These are phyloP conservation scores for Obba rivulosa DNA, from an alignment of 768 basidiomycete species.

Conservation along the genomic window DNA sequence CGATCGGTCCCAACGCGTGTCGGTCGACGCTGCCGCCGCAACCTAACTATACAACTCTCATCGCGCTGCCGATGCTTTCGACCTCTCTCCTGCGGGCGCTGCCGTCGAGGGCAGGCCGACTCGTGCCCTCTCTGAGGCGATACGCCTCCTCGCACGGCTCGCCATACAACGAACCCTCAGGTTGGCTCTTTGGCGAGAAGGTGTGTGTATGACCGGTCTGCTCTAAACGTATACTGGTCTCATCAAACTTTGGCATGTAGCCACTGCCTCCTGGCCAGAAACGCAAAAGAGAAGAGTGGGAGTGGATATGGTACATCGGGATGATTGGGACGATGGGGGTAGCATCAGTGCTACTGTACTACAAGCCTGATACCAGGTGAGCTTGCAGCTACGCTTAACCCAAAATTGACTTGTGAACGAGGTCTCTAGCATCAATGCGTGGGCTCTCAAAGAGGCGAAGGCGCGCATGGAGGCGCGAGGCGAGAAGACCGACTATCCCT, in stretches of 20 bases:
- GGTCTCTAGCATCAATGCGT: constrained; percentile 72
- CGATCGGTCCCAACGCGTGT: not conserved
- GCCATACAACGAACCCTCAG: constrained; percentile 84
- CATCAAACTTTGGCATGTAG: constrained; percentile 33
- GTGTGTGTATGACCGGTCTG: constrained; percentile 36
- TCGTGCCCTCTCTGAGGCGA: constrained; percentile 12
- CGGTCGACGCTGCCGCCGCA: not conserved
- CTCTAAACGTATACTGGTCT: not conserved
- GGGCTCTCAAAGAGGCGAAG: constrained; percentile 90
- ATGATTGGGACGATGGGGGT: constrained; percentile 87
- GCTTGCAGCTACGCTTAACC: constrained; percentile 20
- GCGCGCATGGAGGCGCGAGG: constrained; percentile 88
- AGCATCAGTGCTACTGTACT: constrained; percentile 72
- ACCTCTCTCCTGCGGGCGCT: constrained; percentile 43
- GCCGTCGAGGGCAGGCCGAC: constrained; percentile 24
- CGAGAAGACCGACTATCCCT: constrained; percentile 55
- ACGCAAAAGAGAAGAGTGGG: constrained; percentile 86
- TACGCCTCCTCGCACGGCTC: constrained; percentile 67
- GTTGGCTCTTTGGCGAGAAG: constrained; percentile 87
- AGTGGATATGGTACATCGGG: constrained; percentile 83
- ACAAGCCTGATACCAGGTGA: constrained; percentile 92
- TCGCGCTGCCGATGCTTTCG: constrained; percentile 34
- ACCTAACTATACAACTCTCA: not conserved
- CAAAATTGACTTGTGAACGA: not conserved
- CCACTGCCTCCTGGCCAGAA: constrained; percentile 78